Evolutionary conservation across 768 basidiomycete genomes (phyloP), one percentile per base, ranked within the genome.

Genomic region (Dioszegia hungarica): DNA sequence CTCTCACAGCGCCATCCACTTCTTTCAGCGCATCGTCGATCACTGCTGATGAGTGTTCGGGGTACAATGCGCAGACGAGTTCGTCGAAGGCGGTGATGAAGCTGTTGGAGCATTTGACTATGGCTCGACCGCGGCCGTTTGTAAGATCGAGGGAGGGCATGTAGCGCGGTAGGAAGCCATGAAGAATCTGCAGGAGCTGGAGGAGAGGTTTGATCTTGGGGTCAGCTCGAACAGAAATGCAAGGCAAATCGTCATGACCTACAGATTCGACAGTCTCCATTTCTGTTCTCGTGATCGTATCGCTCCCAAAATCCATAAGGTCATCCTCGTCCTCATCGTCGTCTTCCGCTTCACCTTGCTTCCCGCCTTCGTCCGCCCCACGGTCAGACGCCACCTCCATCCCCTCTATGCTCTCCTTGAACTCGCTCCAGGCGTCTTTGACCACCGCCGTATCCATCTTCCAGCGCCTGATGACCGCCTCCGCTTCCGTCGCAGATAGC

Each of bases 341-440:
- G 25, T 54, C 58, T 11, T 47, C 63, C 31, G 14, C 31, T n/a
- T n/a, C 31, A 14, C 31, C 31, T 33, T 14, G 8, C 14, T 33
- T 2, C 56, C 66, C n/a, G 27, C 57, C 34, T 15, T 55, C 41
- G 19, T 39, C 47, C 11, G 31, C 58, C n/a, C 31, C 59, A 17
- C 27, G 28, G 9, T 24, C 40, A 17, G 20, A 39, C 40, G 9
- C 29, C 15, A 48, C 27, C 28, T 38, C 48, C 61, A 29, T 48
- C 24, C n/a, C 62, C 17, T 70, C 71, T 14, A 73, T 28, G 22
- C 64, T 58, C 29, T 66, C 71, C 56, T 64, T 64, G 53, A 66
- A 73, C 49, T 73, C 71, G 22, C 40, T 44, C 71, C 71, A 73
- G 28, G 68, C 71, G 51, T 73, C 71, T 39, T 62, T 67, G 5